Evolutionary conservation across 2,329 filamentous ascomycete genomes (phyloP).

Genomic region (Fusarium pseudonygamai): DNA sequence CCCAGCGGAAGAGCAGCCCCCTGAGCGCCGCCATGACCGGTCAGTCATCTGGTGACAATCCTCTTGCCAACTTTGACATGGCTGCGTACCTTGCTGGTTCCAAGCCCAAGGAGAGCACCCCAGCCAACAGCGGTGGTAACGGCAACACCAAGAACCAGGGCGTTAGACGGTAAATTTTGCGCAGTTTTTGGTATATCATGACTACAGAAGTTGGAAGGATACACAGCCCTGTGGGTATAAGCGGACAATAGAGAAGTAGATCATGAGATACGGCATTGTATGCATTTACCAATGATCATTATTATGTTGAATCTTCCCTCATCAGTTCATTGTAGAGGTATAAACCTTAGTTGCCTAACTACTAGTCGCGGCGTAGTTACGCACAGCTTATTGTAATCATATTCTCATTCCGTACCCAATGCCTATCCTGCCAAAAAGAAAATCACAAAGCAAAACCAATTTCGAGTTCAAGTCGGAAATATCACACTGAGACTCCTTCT

Average conservation of each 20-base stretch:
- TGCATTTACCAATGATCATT: constrained; percentile 1
- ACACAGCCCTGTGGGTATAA: background rate
- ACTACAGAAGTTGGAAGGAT: background rate
- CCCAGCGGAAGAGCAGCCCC: constrained; percentile 81
- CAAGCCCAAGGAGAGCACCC: constrained; percentile 52
- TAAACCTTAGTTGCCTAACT: background rate
- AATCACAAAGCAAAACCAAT: constrained; percentile 15
- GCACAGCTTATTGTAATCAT: background rate
- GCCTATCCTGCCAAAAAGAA: background rate
- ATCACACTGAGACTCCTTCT: background rate
- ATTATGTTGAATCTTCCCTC: background rate
- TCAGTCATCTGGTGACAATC: constrained; percentile 48
- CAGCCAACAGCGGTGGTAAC: constrained; percentile 27
- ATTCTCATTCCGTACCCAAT: constrained; percentile 2
- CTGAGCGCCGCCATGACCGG: constrained; percentile 65
- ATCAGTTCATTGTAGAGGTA: background rate
- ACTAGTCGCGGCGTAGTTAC: background rate
- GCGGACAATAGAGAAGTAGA: background rate
- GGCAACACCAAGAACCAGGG: constrained; percentile 52
- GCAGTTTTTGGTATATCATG: background rate
- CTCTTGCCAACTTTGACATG: constrained; percentile 68
- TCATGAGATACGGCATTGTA: constrained; percentile 7
- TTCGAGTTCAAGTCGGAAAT: background rate
- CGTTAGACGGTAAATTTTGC: constrained; percentile 47
- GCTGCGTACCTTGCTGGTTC: constrained; percentile 70